phyloP scores from a whole-genome alignment of 345 rosid species.

The Eucalyptus cloeziana region DNA sequence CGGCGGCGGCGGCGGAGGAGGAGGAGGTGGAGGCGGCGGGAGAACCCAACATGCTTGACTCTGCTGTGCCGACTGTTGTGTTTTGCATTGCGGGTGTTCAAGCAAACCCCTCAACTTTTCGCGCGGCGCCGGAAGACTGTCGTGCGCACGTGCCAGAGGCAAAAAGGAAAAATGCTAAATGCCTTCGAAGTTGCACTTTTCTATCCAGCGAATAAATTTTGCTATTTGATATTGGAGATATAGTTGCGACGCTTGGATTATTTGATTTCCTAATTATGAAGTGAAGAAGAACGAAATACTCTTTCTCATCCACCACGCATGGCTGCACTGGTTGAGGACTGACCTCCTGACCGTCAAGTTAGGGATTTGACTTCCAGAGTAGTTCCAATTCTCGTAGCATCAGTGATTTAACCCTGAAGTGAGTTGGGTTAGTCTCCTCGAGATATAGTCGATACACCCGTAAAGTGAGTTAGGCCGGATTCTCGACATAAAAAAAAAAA shows the following conservation, averaged over 20 bases:
- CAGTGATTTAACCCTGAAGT: too few relatives aligned
- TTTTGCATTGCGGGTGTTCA: not conserved
- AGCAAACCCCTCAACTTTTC: not conserved
- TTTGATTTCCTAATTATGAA: not conserved
- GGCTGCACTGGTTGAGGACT: too few relatives aligned
- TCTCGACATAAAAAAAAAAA: too few relatives aligned
- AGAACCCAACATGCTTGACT: not conserved
- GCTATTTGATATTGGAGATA: not conserved
- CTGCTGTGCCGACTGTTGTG: not conserved
- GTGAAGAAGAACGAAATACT: too few relatives aligned
- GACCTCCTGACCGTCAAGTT: too few relatives aligned
- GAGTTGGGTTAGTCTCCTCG: fast-evolving
- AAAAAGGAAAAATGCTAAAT: not conserved
- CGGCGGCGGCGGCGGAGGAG: not conserved
- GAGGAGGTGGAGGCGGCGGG: not conserved
- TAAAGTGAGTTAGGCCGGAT: too few relatives aligned
- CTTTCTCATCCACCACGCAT: not conserved
- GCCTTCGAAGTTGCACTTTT: not conserved
- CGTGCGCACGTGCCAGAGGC: not conserved
- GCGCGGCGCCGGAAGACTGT: not conserved
- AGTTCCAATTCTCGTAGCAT: too few relatives aligned
- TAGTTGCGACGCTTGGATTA: not conserved
- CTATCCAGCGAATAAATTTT: not conserved
- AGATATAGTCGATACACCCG: too few relatives aligned
- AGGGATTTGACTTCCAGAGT: too few relatives aligned